Base-by-base conservation (phyloP, 2,329 filamentous ascomycete genomes). In the Leptographium flavum region DNA sequence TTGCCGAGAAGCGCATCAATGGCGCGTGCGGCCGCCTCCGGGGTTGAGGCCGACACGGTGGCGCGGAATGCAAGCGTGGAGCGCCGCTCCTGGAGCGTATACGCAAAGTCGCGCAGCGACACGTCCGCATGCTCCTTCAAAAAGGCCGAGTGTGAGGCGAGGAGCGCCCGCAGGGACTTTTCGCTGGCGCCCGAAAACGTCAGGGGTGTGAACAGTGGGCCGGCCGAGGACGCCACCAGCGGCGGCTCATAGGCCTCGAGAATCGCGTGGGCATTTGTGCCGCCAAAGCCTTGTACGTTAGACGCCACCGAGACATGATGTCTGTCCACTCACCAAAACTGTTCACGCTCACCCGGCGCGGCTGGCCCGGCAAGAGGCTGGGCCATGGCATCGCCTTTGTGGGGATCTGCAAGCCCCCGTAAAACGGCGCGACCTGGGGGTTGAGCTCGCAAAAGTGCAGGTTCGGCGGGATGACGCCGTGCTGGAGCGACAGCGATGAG, bases 181-280 rank as follows among this genome's bases (percentile, higher is more conserved):
- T 39, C 22, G 6, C 11, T 21, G 4, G 21, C 11, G 13, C 21
- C 36, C 10, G 36, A 39, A 15, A 39, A 25, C 21, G 17, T 19
- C 22, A 39, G 15, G 8, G 36, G 36, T 2, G 21, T 27, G 22
- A 39, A 27, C 21, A 39, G 21, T 4, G 21, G 8, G 17, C 10
- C 21, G 25, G 25, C 25, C 25, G 5, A 10, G 5, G 25, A 10
- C 10, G 5, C 25, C 25, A 10, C 25, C 6, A 27, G 5, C 25
- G 10, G 6, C 25, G 25, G 25, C 10, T 32, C 32, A n/a, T n/a
- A 45, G 36, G 15, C 10, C 28, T 74, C 69, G 40, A 74, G 47
- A 39, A 73, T 67, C 2, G 67, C 62, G 49, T 76, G 73, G 2
- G 65, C 67, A 45, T 76, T 75, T 4, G 71, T 72, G 38, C 73